Evolutionary conservation across 192 early-diverging fungal species (phyloP), one percentile per base, ranked within the genome.

Genomic region (Coemansia biformis): DNA sequence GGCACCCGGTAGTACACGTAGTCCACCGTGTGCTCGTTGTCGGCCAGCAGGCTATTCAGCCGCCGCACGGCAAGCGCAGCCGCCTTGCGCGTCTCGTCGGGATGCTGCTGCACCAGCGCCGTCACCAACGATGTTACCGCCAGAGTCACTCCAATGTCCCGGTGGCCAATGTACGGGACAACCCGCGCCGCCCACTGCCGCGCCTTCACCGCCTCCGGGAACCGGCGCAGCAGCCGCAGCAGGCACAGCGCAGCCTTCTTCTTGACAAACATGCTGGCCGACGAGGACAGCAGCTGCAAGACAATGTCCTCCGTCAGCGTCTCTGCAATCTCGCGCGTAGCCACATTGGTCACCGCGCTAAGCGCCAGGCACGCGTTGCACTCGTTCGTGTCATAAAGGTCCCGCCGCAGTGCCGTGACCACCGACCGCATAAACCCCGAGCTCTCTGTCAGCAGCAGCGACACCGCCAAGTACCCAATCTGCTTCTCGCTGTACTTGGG

Each of bases 1-100:
- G 96, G 92, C 35, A 99, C 90, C 66, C 93, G 93, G 75, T 99
- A 99, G 73, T 99, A 99, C 17, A 91, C 76, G 60, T 98, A 93
- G 58, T 96, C 92, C 14, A 78, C 43, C 5, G 83, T 67, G 63
- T 79, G 91, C 44, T 91, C 87, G 44, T 82, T 79, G 24, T 96
- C 88, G 24, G 92, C 72, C 16, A 98, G 79, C 57, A 98, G 78
- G 80, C 91, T 76, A 22, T 92, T 81, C 45, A 99, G 69, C 22
- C 89, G 66, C 19, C 78, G 76, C 32, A 98, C 79, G 1, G 90
- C 91, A 53, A 88, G 87, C 17, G 79, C 70, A 36, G 87, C 83
- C 29, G 82, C 84, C 38, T 80, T 84, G 39, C 76, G 76, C 72
- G 83, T 65, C 19, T 83, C 81, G 19, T 93, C 89, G 16, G 89